These are phyloP conservation scores for Cymbidium sinense DNA, from an alignment of 106 monocot species.

Conservation along the genomic window DNA sequence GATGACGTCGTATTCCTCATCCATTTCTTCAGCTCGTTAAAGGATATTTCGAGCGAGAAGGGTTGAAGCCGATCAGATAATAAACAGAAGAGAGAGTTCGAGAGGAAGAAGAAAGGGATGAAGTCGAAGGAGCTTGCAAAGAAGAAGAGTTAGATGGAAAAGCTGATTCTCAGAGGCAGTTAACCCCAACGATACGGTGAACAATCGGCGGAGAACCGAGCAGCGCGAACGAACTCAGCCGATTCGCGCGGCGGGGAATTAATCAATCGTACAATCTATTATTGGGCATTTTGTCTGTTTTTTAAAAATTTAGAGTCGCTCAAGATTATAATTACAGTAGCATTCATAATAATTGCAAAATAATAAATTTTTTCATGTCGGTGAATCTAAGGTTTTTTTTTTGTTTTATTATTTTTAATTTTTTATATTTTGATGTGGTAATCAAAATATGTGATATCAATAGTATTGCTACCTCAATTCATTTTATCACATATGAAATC, in stretches of 20 bases:
- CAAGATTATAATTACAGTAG: no score
- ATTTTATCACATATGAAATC: no score
- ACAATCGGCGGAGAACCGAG: background rate
- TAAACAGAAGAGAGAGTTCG: background rate
- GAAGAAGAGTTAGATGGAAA: background rate
- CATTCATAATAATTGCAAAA: no score
- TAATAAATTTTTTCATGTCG: no score
- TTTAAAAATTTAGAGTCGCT: no score
- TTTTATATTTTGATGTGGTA: no score
- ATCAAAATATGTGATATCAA: no score
- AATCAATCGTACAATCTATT: background rate
- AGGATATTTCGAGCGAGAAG: background rate
- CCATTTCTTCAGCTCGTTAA: constrained; percentile 24
- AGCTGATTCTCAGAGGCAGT: background rate
- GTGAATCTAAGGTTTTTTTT: no score
- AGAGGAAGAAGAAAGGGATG: background rate
- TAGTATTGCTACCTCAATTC: no score
- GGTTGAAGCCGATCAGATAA: background rate
- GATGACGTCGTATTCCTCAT: constrained; percentile 67
- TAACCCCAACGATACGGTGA: no score
- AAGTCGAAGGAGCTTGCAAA: background rate
- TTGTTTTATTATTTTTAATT: no score
- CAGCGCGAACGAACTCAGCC: background rate
- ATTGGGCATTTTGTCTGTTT: no score
- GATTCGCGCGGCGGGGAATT: background rate